A percentile compares a stretch with the other conserved stretches of the same genome.
phyloP scores from a whole-genome alignment of 2,329 filamentous ascomycete genomes.

The Colletotrichum agaves region DNA sequence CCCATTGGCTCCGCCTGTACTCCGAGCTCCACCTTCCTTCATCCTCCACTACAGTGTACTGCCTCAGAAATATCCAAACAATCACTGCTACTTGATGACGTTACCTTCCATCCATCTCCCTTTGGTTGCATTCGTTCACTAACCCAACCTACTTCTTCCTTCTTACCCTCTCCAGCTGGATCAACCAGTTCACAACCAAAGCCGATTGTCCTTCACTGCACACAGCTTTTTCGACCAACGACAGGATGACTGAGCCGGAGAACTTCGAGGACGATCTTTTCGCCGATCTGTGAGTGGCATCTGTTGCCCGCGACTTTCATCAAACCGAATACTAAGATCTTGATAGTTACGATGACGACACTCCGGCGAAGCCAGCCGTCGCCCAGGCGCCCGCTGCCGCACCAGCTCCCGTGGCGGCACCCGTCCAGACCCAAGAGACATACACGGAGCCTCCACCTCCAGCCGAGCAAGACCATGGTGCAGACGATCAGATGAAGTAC shows the following conservation, averaged over 20 bases:
- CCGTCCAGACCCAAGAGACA: constrained; percentile 44
- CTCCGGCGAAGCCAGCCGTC: constrained; percentile 53
- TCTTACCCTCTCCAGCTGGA: constrained; percentile 11
- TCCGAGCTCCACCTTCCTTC: constrained; percentile 29
- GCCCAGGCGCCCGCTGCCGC: constrained; percentile 49
- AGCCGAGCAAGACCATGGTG: constrained; percentile 51
- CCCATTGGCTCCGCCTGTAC: constrained; percentile 25
- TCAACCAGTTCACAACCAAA: not conserved
- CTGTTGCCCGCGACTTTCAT: constrained; percentile 39
- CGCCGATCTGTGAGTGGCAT: constrained; percentile 82
- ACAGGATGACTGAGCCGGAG: constrained; percentile 80
- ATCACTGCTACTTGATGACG: constrained; percentile 3
- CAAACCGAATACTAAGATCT: constrained; percentile 7
- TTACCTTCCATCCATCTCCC: not conserved
- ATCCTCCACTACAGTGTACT: constrained; percentile 26
- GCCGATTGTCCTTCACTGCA: too few relatives aligned
- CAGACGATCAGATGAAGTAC: constrained; percentile 53
- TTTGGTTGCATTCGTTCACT: constrained; percentile 23
- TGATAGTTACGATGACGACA: constrained; percentile 74
- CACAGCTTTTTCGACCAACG: not conserved
- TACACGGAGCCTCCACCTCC: constrained; percentile 43
- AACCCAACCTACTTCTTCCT: not conserved
- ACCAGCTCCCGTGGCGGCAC: constrained; percentile 41
- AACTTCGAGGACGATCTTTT: constrained; percentile 95
- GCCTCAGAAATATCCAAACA: constrained; percentile 36